Conservation (phyloP, 2,329 filamentous ascomycete species). For the Alternaria tenuissima region DNA sequence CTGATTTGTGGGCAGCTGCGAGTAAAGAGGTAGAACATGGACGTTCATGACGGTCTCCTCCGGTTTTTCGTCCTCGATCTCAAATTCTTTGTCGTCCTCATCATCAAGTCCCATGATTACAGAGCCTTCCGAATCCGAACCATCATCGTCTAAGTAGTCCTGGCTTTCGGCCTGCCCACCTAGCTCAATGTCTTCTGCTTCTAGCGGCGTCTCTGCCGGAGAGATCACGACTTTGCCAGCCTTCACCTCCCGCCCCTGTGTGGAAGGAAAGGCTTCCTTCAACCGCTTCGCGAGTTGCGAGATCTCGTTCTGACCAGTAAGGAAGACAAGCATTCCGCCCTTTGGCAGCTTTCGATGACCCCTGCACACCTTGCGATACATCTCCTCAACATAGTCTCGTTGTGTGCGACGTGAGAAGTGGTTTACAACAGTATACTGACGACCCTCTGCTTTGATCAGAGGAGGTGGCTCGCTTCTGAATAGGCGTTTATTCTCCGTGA, state of each 20-base stretch:
- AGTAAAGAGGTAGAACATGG: slow-evolving; percentile 93
- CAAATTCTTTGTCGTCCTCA: slow-evolving; percentile 70
- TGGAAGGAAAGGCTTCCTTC: slow-evolving; percentile 69
- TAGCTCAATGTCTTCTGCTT: slow-evolving; percentile 87
- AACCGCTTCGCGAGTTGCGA: slow-evolving; percentile 80
- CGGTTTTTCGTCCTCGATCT: slow-evolving; percentile 70
- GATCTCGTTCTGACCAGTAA: slow-evolving; percentile 95
- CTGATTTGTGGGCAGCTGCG: slow-evolving; percentile 86
- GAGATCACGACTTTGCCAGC: slow-evolving; percentile 77
- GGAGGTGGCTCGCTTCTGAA: slow-evolving; percentile 80
- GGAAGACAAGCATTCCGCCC: slow-evolving; percentile 90
- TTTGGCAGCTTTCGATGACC: slow-evolving; percentile 90
- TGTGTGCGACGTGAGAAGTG: slow-evolving; percentile 87
- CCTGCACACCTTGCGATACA: slow-evolving; percentile 83
- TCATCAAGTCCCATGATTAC: slow-evolving; percentile 68
- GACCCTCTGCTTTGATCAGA: slow-evolving; percentile 86
- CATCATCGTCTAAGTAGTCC: slow-evolving; percentile 55
- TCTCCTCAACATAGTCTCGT: slow-evolving; percentile 89
- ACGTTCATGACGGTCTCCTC: slow-evolving; percentile 71
- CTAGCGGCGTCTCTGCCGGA: slow-evolving; percentile 78
- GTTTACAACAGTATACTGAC: slow-evolving; percentile 87
- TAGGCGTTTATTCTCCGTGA: slow-evolving; percentile 81
- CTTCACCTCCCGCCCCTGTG: slow-evolving; percentile 57
- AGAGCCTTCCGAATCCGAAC: slow-evolving; percentile 64
- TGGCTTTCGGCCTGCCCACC: slow-evolving; percentile 56